Percentiles rank a stretch among this genome's conserved stretches.
Evolutionary conservation across 768 basidiomycete genomes (phyloP).

Genomic region (Tulasnella sp.): DNA sequence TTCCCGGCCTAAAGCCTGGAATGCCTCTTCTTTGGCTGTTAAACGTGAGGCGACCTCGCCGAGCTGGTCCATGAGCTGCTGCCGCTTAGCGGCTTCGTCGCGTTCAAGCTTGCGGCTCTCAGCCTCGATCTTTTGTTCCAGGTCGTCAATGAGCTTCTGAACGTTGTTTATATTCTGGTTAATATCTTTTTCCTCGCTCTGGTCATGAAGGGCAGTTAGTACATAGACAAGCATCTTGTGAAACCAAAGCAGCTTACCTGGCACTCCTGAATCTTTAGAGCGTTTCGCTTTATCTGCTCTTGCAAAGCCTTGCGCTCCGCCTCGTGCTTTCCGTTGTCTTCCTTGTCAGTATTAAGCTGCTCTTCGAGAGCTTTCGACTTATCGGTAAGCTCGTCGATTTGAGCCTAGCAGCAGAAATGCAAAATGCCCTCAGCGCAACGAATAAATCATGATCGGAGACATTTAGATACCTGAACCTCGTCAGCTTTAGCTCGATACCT

Average conservation of each 20-base stretch:
- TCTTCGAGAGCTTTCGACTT: neutral
- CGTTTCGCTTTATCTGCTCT: constrained; percentile 16
- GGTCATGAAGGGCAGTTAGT: neutral
- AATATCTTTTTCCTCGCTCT: constrained; percentile 35
- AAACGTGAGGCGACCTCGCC: constrained; percentile 45
- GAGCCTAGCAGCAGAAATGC: neutral
- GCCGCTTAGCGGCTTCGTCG: constrained; percentile 59
- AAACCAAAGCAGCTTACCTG: neutral
- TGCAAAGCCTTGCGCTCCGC: neutral
- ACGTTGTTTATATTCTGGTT: constrained; percentile 40
- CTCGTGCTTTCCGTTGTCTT: neutral
- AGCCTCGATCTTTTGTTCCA: constrained; percentile 48
- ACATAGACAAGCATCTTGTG: neutral
- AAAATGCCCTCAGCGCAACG: neutral
- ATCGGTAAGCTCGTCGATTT: neutral
- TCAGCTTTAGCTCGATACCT: constrained; percentile 40
- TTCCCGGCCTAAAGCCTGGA: constrained; percentile 32
- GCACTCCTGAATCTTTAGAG: constrained; percentile 18
- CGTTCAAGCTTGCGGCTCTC: constrained; percentile 53
- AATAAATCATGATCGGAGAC: too few relatives aligned
- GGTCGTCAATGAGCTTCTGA: constrained; percentile 37
- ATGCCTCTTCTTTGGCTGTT: constrained; percentile 38
- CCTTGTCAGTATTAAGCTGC: neutral
- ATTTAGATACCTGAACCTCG: constrained; percentile 40
- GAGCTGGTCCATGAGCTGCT: constrained; percentile 53